Conservation (phyloP, 2,329 filamentous ascomycete species). For the Nakataea oryzae region DNA sequence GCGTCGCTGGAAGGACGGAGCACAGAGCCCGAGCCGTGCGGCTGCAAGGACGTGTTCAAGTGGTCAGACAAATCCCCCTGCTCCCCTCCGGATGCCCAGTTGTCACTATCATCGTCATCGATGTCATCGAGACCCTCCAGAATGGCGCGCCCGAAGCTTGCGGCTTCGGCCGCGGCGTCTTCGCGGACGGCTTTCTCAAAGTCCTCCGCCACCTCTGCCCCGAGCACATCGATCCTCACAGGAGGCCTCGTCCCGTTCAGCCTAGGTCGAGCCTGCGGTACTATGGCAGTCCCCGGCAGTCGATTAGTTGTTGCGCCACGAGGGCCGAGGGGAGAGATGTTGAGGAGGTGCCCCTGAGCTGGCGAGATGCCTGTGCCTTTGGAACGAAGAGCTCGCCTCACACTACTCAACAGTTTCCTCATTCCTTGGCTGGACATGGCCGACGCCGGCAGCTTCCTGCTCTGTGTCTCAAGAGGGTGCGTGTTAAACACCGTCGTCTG, state of each 20-base stretch:
- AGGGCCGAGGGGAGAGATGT: conserved; percentile 37
- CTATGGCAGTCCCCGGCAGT: conserved; percentile 48
- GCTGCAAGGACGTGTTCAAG: background rate
- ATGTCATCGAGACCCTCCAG: conserved; percentile 6
- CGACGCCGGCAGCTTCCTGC: conserved; percentile 36
- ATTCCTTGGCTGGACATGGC: conserved; percentile 65
- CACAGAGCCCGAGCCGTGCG: background rate
- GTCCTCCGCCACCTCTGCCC: conserved; percentile 67
- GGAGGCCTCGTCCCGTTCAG: conserved; percentile 36
- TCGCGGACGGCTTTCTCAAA: conserved; percentile 68
- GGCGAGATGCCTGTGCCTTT: conserved; percentile 32
- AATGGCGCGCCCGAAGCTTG: conserved; percentile 15
- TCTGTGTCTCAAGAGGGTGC: conserved; percentile 20
- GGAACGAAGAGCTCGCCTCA: conserved; percentile 70
- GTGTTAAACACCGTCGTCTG: conserved; percentile 44
- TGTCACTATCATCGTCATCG: background rate
- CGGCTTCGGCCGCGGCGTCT: conserved; percentile 37
- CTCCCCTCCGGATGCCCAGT: background rate
- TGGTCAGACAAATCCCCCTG: background rate
- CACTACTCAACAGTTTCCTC: conserved; percentile 76
- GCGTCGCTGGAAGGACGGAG: conserved; percentile 39
- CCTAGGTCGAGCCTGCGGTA: conserved; percentile 41
- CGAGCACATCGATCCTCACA: conserved; percentile 69
- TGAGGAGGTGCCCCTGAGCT: conserved; percentile 35
- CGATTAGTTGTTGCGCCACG: conserved; percentile 46